Percentiles rank a stretch among this genome's conserved stretches.
These are phyloP conservation scores for Thyridium curvatum DNA, from an alignment of 2,329 filamentous ascomycete genomes.

Conservation along the genomic window DNA sequence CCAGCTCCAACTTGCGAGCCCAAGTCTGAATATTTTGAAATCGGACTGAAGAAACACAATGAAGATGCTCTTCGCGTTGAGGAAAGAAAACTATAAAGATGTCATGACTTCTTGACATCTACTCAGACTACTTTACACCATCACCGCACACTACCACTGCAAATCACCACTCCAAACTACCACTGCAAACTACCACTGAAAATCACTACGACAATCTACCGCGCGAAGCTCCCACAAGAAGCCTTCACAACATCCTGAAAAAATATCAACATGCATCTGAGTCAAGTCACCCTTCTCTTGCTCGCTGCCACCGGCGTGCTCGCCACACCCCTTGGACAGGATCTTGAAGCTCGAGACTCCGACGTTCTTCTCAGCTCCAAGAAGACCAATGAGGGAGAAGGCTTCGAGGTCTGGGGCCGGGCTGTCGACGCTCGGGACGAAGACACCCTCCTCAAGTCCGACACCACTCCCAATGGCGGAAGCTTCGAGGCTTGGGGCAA, in stretches of 20 bases:
- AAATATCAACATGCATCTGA: conserved; percentile 1
- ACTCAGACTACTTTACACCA: not conserved
- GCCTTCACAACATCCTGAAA: too few species aligned
- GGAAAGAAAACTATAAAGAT: conserved; percentile 3
- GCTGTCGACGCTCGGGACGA: not conserved
- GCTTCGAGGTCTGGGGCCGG: conserved; percentile 2
- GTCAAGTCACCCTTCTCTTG: conserved; percentile 1
- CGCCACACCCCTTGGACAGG: not conserved
- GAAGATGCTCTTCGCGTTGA: not conserved
- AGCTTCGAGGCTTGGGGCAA: not conserved
- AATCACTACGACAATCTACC: not conserved
- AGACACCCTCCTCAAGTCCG: not conserved
- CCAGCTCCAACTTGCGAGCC: too few species aligned
- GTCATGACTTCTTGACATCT: conserved; percentile 1
- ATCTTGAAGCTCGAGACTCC: not conserved
- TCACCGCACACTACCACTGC: not conserved
- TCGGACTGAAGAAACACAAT: too few species aligned
- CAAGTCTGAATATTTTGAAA: too few species aligned
- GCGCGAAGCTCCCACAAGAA: too few species aligned
- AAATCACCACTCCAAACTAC: not conserved
- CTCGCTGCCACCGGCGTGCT: conserved; percentile 1
- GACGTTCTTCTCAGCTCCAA: not conserved
- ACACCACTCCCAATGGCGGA: not conserved
- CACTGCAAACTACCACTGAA: not conserved
- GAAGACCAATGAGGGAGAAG: not conserved